Conservation (phyloP, 495 filamentous ascomycete species). For the Terfezia claveryi region DNA sequence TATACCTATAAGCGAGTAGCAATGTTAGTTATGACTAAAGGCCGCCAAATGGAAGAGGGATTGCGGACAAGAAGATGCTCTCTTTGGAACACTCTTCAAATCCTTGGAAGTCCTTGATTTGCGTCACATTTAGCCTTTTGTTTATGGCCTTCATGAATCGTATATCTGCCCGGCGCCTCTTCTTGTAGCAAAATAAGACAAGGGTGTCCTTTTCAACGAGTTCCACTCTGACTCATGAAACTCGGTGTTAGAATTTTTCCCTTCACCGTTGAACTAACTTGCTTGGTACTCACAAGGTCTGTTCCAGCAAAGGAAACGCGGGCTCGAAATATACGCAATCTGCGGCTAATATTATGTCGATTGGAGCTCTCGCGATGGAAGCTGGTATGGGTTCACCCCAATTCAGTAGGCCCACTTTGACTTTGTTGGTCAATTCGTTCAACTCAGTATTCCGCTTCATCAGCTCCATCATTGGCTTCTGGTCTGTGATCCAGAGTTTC, state of each 20-base stretch:
- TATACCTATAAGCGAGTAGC: constrained; percentile 9
- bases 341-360: constrained; percentile 69
- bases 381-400: constrained; percentile 39
- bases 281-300: constrained; percentile 44
- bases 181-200: constrained; percentile 92
- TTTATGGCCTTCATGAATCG: constrained; percentile 26
- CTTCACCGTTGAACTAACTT: constrained; percentile 27
- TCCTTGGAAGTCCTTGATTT: constrained; percentile 26
- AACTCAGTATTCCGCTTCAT: constrained; percentile 66
- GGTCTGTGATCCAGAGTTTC: constrained; percentile 58
- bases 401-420: constrained; percentile 42
- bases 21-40: not conserved
- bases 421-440: constrained; percentile 43
- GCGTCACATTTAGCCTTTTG: constrained; percentile 25
- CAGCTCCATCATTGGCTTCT: constrained; percentile 55
- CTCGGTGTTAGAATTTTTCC: not conserved
- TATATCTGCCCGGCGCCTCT: constrained; percentile 41
- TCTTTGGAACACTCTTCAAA: constrained; percentile 21
- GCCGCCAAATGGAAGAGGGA: not conserved
- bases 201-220: constrained; percentile 30
- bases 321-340: constrained; percentile 97
- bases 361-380: constrained; percentile 27
- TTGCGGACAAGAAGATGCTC: constrained; percentile 26
- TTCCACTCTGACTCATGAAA: constrained; percentile 8
- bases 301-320: constrained; percentile 64